Conservation (phyloP, 495 filamentous ascomycete species). For the Neurospora terricola region DNA sequence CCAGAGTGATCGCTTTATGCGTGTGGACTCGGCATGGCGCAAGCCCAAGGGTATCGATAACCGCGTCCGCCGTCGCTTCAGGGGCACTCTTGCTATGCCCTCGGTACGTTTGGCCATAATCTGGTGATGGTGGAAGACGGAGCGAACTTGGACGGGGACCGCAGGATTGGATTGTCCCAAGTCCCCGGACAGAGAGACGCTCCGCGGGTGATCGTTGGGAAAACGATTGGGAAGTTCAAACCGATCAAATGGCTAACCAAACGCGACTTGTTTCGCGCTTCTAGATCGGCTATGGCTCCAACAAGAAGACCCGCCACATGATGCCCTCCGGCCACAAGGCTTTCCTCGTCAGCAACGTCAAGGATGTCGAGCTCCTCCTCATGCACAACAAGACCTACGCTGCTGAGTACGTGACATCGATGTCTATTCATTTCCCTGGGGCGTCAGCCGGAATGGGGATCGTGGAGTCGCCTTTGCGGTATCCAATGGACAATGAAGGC, state of each 20-base stretch:
- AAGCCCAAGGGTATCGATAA: slow-evolving; percentile 98
- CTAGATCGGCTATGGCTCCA: slow-evolving; percentile 94
- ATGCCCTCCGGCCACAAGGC: slow-evolving; percentile 99
- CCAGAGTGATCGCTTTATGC: slow-evolving; percentile 92
- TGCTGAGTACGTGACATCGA: slow-evolving; percentile 68
- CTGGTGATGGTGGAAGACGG: neutral
- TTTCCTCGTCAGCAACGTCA: slow-evolving; percentile 93
- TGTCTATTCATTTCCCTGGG: neutral
- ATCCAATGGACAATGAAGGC: neutral
- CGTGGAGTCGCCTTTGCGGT: neutral
- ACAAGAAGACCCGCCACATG: slow-evolving; percentile 98
- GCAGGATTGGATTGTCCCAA: neutral
- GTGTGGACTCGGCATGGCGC: slow-evolving; percentile 79
- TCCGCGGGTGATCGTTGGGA: slow-evolving; percentile 2
- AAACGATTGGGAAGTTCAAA: neutral
- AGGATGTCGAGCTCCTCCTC: slow-evolving; percentile 91
- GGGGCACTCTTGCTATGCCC: slow-evolving; percentile 92
- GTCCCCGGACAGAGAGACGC: neutral
- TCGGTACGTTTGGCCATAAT: slow-evolving; percentile 58
- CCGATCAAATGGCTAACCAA: slow-evolving; percentile 10
- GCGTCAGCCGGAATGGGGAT: neutral
- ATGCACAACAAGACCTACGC: slow-evolving; percentile 99
- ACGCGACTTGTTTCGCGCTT: slow-evolving; percentile 1
- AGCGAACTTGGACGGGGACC: neutral
- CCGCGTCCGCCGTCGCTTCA: slow-evolving; percentile 80